Conservation (phyloP, 768 basidiomycete species). For the Pluteus cervinus region DNA sequence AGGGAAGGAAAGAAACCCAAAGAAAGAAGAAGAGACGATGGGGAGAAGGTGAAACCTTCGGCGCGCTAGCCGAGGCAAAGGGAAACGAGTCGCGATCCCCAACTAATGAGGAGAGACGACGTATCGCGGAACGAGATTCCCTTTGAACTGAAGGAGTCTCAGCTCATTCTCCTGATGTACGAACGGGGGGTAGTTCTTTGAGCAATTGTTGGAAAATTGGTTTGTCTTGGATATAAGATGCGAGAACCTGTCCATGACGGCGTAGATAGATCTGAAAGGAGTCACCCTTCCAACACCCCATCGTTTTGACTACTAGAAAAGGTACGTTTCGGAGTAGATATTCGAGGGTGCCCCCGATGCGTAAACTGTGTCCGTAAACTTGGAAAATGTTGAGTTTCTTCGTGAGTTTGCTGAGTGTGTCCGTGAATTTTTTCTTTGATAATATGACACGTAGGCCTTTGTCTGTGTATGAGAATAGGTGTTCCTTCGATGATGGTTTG, state of each 20-base stretch:
- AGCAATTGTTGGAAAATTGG: conserved; percentile 9
- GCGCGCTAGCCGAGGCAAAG: no score
- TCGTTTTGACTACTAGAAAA: conserved; percentile 21
- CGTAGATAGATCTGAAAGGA: conserved; percentile 22
- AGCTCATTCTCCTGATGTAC: no score
- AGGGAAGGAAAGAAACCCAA: no score
- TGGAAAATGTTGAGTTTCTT: not conserved
- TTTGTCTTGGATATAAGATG: conserved; percentile 19
- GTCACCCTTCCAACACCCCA: conserved; percentile 26
- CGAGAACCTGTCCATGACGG: conserved; percentile 18
- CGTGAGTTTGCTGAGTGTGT: not conserved
- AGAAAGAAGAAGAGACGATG: no score
- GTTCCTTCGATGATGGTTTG: conserved; percentile 10
- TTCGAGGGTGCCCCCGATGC: conserved; percentile 20
- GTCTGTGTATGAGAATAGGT: conserved; percentile 7
- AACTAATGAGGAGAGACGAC: no score
- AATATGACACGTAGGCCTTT: not conserved
- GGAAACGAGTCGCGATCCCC: no score
- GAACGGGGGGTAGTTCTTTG: no score
- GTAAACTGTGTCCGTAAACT: conserved; percentile 22
- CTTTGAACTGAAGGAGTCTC: no score
- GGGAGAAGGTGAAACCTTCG: no score
- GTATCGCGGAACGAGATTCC: no score
- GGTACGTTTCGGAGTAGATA: conserved; percentile 21
- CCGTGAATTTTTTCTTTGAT: not conserved